Conservation (phyloP, 176 grass and related monocot species). For the Rhynchospora pubera region DNA sequence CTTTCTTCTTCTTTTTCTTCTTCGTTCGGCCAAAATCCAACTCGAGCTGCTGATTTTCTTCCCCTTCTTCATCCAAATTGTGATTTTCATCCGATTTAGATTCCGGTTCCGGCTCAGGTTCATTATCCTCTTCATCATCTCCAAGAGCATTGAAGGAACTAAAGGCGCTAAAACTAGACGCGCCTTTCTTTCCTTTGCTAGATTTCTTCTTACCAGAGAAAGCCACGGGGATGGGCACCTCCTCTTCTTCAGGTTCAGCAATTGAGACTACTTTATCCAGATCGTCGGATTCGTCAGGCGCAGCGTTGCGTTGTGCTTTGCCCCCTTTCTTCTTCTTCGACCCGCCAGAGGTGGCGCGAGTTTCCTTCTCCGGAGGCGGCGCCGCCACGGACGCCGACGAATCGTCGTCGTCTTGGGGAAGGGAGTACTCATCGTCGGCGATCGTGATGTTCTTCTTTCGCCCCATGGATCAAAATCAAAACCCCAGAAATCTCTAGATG, state of each 20-base stretch:
- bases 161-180: constrained; percentile 38
- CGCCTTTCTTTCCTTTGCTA: constrained; percentile 54
- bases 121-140: constrained; percentile 35
- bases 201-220: constrained; percentile 93
- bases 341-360: constrained; percentile 35
- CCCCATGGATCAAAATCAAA: constrained; percentile 57
- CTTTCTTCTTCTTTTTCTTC: constrained; percentile 78
- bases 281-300: constrained; percentile 38
- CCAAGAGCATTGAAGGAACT: constrained; percentile 44
- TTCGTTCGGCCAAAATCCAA: constrained; percentile 57
- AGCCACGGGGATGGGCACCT: constrained; percentile 51
- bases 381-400: constrained; percentile 22
- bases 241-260: constrained; percentile 36
- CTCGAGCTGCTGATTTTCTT: constrained; percentile 35
- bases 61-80: constrained; percentile 27
- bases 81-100: constrained; percentile 9
- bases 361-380: constrained; percentile 27
- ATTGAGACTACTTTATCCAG: not conserved
- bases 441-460: constrained; percentile 89
- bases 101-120: constrained; percentile 24
- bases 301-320: constrained; percentile 28
- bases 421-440: constrained; percentile 87
- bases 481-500: not conserved
- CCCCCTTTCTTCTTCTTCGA: constrained; percentile 76
- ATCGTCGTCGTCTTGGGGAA: constrained; percentile 45